Conservation (phyloP, 139 green algal genomes). For the Limnomonas spitsbergensis region DNA sequence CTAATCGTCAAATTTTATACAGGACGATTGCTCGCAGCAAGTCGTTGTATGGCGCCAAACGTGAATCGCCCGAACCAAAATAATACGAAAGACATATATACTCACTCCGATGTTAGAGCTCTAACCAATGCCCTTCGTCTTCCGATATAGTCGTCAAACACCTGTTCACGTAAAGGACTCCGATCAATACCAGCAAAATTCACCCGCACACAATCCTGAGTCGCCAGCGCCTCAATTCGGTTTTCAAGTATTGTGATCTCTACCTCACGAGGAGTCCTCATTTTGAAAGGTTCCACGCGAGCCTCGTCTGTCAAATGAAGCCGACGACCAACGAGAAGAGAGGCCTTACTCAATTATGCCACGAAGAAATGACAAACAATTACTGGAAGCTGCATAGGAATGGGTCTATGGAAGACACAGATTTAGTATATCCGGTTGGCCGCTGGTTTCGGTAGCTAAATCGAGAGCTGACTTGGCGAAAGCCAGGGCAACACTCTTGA, state of each 20-base stretch:
- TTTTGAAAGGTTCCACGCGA: background rate
- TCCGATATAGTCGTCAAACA: slow-evolving; percentile 22
- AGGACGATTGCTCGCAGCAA: background rate
- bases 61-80: background rate
- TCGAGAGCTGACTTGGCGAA: background rate
- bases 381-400: background rate
- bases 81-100: background rate
- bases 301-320: background rate
- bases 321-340: background rate
- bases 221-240: background rate
- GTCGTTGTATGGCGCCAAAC: background rate
- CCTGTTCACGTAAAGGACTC: background rate
- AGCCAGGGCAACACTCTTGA: no score
- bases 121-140: slow-evolving; percentile 17
- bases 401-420: background rate
- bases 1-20: background rate
- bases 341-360: background rate
- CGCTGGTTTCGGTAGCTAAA: background rate
- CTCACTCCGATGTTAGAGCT: slow-evolving; percentile 30
- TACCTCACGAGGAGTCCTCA: slow-evolving; percentile 3
- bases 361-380: background rate
- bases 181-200: background rate
- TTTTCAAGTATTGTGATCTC: background rate
- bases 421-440: background rate
- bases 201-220: background rate